Conservation (phyloP, 192 early-diverging fungal genomes). For the Coemansia sp. region DNA sequence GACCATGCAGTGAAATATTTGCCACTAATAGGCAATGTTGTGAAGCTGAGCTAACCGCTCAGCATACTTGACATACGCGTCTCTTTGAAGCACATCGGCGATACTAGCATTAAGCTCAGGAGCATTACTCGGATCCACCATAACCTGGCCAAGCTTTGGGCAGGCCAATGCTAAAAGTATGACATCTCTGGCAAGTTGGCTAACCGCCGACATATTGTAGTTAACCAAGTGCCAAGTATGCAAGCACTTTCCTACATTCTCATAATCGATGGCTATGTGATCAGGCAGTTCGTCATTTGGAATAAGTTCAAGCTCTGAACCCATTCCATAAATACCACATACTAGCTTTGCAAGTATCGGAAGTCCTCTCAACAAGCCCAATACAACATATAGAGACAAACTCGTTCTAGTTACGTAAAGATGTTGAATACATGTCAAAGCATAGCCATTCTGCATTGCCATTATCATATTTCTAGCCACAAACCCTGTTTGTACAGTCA, state of each 20-base stretch:
- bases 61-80: neutral
- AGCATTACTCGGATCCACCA: neutral
- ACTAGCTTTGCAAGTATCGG: neutral
- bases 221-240: neutral
- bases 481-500: neutral
- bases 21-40: neutral
- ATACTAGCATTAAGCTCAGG: neutral
- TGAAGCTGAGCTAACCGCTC: neutral
- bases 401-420: neutral
- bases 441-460: neutral
- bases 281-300: neutral
- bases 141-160: neutral
- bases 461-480: neutral
- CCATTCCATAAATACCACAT: neutral
- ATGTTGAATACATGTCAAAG: neutral
- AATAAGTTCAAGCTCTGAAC: neutral
- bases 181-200: neutral
- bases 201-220: neutral
- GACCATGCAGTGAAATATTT: too few relatives aligned
- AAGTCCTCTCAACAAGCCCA: neutral
- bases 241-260: neutral
- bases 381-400: neutral
- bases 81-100: neutral
- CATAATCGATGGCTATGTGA: neutral
- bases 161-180: neutral